Conservation (phyloP, 2,329 filamentous ascomycete genomes). For the Clonostachys rhizophaga region DNA sequence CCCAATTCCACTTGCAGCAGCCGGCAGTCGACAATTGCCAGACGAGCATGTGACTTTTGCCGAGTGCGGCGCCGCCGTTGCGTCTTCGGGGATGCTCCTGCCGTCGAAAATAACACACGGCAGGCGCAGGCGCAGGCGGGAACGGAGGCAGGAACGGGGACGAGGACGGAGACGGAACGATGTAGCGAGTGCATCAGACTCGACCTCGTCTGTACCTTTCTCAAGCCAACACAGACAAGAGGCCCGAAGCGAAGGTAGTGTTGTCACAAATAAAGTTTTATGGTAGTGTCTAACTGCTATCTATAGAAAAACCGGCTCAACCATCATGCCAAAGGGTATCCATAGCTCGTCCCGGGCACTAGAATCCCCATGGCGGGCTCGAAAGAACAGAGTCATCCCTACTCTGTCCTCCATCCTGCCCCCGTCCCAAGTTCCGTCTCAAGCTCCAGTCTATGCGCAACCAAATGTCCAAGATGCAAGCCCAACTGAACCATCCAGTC, state of each 20-base stretch:
- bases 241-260: slow-evolving; percentile 13
- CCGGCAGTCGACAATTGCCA: too few species aligned
- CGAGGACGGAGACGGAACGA: background rate
- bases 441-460: background rate
- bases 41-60: too few species aligned
- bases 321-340: background rate
- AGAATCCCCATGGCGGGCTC: background rate
- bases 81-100: too few species aligned
- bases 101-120: too few species aligned
- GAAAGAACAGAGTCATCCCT: too few species aligned
- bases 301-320: background rate
- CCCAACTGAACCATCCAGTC: background rate
- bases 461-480: background rate
- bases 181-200: slow-evolving; percentile 10
- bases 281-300: background rate
- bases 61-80: too few species aligned
- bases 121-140: too few species aligned
- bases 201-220: slow-evolving; percentile 12
- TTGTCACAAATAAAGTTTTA: background rate
- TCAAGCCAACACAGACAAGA: slow-evolving; percentile 12
- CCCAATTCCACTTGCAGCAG: background rate
- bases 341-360: background rate
- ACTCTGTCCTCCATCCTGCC: too few species aligned
- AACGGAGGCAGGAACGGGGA: too few species aligned
- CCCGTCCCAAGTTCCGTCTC: too few species aligned